Evolutionary conservation across 2,329 filamentous ascomycete genomes (phyloP), one percentile per base, ranked within the genome.

Genomic region (Pseudogymnoascus sp.): DNA sequence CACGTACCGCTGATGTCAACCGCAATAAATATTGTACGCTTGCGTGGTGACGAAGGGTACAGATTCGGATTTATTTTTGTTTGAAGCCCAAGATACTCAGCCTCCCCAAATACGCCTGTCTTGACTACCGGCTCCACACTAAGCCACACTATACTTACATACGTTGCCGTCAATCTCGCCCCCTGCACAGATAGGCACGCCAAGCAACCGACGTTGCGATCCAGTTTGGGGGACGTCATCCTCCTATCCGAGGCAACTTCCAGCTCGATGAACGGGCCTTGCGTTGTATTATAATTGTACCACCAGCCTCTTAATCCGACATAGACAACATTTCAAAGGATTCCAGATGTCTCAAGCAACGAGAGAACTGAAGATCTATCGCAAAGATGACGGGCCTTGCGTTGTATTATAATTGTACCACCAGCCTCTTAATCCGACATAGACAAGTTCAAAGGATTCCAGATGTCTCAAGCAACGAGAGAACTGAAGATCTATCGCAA

Each of bases 401-500:
- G 29, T 3, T 55, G 49, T 55, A 55, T 55, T 55, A 55, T 55
- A 55, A 55, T 21, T 55, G 49, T 55, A 55, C 49, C 29, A 35
- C 29, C 29, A 35, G 49, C 49, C 49, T 33, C 29, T 16, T 35
- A 55, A 21, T 55, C 31, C 49, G 16, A 55, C 29, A 33, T 21
- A 8, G 29, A 55, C 29, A 7, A 55, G 35, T 55, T 6, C 29
- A 55, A 55, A 55, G 29, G 19, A 16, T 55, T 16, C 49, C 49
- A 55, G n/a, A 55, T 55, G 49, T 55, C 49, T 33, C 29, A 55
- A 33, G 49, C 70, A 63, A 64, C 63, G 29, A 61, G 63, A 65
- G 78, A 78, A 64, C 76, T 73, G 6, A 67, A 77, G 52, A 68
- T 75, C 59, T 81, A 81, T 68, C 72, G 80, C 61, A 72, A 74